Evolutionary conservation across 1,284 basidiomycete genomes (phyloP), one percentile per base, ranked within the genome.

Genomic region (Puccinia novopanici): DNA sequence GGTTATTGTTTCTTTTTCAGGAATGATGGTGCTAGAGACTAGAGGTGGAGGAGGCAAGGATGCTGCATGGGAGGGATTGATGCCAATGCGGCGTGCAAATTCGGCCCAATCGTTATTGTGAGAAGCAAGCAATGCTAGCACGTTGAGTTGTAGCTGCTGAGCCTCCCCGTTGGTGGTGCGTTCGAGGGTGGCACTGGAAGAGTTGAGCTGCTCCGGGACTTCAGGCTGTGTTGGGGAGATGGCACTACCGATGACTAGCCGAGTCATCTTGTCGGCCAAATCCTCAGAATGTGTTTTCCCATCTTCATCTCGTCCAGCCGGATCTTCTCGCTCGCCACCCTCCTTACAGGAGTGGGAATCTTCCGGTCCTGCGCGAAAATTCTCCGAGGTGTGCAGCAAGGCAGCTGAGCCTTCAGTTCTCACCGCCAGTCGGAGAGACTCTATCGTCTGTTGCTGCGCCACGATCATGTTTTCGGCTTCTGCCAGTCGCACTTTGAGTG

Each of bases 401-500:
- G 24, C 37, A 27, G n/a, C 37, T 17, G 71, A 55, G 52, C 42
- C 9, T 55, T 24, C 34, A 59, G 50, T 17, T 34, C 5, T 59
- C 6, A 37, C 42, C 4, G 37, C 42, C 40, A 55, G 52, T 61
- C 63, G 37, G 17, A 70, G 68, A 24, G 76, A 48, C 34, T 79
- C 70, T 24, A 80, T 80, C 30, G 48, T 65, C 48, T 59, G 57
- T 54, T 80, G 42, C 34, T 80, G 78, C 13, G 57, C 61, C 12
- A 63, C 50, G 57, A 80, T 74, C 27, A 65, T 71, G 45, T 74
- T 74, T 67, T 80, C 70, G 34, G 78, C 78, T 54, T 80, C 78
- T n/a, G 27, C 24, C 48, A 80, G 40, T 27, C 78, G 24, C 17
- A 13, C 30, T 40, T 72, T 59, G 17, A 80, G 71, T 1, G 37